Conservation (phyloP, 2,329 filamentous ascomycete genomes). For the Colletotrichum sp. region DNA sequence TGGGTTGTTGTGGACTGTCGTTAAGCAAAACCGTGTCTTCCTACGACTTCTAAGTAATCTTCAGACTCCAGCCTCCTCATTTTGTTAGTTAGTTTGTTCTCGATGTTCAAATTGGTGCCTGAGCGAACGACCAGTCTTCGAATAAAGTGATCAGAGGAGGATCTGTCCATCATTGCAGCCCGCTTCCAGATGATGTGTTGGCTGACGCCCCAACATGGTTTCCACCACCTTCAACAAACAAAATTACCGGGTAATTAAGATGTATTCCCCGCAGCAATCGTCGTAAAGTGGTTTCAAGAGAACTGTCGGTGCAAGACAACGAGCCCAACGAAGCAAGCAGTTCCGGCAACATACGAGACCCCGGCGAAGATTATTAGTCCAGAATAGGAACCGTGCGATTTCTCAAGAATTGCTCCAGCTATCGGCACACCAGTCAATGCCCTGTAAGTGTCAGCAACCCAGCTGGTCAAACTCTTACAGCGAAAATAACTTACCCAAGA, state of each 20-base stretch:
- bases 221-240: rapidly evolving
- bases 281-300: background rate
- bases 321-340: background rate
- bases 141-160: no score
- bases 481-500: background rate
- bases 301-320: background rate
- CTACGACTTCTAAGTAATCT: background rate
- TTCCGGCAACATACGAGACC: background rate
- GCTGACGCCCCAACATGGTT: background rate
- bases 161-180: background rate
- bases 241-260: background rate
- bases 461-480: rapidly evolving
- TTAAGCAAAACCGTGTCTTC: background rate
- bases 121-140: background rate
- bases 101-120: background rate
- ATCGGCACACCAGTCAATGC: background rate
- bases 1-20: background rate
- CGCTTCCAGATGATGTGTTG: background rate
- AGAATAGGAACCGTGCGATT: background rate
- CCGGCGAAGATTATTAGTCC: background rate
- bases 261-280: background rate
- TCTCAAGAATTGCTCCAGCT: background rate
- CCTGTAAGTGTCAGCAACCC: background rate
- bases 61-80: background rate
- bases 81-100: background rate